phyloP scores from a whole-genome alignment of 2,329 filamentous ascomycete species.

The Aureobasidium lini region DNA sequence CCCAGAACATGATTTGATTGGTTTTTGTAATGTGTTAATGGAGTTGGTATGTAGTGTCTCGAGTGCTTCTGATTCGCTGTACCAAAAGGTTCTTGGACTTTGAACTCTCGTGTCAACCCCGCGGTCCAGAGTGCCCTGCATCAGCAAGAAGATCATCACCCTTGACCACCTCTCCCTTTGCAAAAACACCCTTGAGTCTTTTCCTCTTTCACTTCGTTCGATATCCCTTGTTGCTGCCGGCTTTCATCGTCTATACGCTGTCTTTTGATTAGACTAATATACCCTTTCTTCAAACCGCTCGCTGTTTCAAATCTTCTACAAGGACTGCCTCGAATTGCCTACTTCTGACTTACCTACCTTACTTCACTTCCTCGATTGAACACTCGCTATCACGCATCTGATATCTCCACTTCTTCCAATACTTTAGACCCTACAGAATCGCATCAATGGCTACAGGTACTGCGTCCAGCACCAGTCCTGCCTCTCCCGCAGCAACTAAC shows the following conservation, averaged over 20 bases:
- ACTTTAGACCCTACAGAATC: neutral
- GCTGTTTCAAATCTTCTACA: slow-evolving; percentile 4
- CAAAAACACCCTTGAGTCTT: neutral
- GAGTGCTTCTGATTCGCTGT: neutral
- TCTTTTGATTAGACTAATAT: neutral
- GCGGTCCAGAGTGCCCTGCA: neutral
- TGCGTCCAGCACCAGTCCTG: neutral
- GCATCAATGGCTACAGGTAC: slow-evolving; percentile 11
- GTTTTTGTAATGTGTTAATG: neutral
- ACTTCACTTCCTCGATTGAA: neutral
- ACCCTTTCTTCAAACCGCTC: slow-evolving; percentile 6
- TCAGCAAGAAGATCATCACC: neutral
- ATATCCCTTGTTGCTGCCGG: neutral
- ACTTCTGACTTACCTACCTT: neutral
- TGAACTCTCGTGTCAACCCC: neutral
- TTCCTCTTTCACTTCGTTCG: neutral
- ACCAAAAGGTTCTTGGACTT: neutral
- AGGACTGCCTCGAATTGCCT: neutral
- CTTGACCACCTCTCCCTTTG: neutral
- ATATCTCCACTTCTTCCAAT: neutral
- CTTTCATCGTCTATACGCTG: neutral
- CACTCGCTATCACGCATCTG: neutral
- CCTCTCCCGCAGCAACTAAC: neutral
- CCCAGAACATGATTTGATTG: slow-evolving; percentile 40
- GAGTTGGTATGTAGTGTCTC: neutral